phyloP scores from a whole-genome alignment of 257 asterid species.

The Solanum boliviense region DNA sequence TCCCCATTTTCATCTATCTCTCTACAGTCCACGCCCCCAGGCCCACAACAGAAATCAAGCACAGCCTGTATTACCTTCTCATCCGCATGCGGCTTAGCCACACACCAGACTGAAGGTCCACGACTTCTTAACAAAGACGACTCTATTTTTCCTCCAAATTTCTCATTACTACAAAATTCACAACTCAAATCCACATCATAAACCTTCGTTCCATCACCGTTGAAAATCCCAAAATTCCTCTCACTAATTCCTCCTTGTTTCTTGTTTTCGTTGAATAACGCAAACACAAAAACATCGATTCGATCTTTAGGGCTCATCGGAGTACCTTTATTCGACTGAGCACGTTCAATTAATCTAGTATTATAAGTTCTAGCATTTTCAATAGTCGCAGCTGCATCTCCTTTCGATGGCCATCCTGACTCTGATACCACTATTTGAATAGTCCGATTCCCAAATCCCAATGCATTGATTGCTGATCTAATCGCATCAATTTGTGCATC shows the following conservation, averaged over 20 bases:
- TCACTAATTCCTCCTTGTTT: constrained; percentile 43
- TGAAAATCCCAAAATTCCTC: constrained; percentile 51
- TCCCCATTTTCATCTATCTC: constrained; percentile 34
- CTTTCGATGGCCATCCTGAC: constrained; percentile 64
- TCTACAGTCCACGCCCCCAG: constrained; percentile 50
- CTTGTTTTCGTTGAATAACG: constrained; percentile 54
- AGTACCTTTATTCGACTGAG: constrained; percentile 37
- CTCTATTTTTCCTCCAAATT: constrained; percentile 23
- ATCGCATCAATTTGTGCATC: constrained; percentile 64
- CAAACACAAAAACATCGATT: constrained; percentile 34
- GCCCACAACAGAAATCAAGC: constrained; percentile 45
- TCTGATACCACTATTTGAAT: constrained; percentile 41
- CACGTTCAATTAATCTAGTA: constrained; percentile 22
- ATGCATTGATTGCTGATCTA: constrained; percentile 27
- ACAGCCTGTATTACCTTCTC: constrained; percentile 42
- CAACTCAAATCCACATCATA: constrained; percentile 57
- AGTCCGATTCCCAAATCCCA: constrained; percentile 31
- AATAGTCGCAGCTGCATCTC: constrained; percentile 35
- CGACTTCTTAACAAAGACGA: constrained; percentile 3
- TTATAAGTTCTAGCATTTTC: constrained; percentile 45
- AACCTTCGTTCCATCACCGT: constrained; percentile 36
- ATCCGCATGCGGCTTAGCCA: constrained; percentile 55
- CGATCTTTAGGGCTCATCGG: constrained; percentile 40
- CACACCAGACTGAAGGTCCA: constrained; percentile 73
- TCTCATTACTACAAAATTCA: constrained; percentile 24